A percentile compares a stretch with the other conserved stretches of the same genome.
These are phyloP conservation scores for Magnaporthales sp. DNA, from an alignment of 2,329 filamentous ascomycete species.

Conservation along the genomic window DNA sequence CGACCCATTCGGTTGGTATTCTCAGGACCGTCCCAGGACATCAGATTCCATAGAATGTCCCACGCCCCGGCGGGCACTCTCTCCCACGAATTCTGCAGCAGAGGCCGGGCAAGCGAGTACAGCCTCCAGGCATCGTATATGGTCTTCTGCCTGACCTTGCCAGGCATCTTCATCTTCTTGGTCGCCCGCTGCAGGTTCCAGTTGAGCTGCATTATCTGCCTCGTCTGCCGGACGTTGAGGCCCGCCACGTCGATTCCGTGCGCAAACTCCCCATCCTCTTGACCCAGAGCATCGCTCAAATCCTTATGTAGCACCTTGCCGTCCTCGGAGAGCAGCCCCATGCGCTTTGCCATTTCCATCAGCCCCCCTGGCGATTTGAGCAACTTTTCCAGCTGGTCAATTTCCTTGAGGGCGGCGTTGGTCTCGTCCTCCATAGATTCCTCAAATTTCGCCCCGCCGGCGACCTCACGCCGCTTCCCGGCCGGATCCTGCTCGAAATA, in stretches of 20 bases:
- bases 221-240: constrained; percentile 12
- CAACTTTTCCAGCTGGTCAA: constrained; percentile 28
- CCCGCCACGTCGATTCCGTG: constrained; percentile 13
- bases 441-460: constrained; percentile 29
- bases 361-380: constrained; percentile 19
- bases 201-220: constrained; percentile 19
- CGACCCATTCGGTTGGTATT: constrained; percentile 51
- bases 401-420: constrained; percentile 24
- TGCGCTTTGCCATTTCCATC: constrained; percentile 15
- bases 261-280: constrained; percentile 17
- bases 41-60: constrained; percentile 56
- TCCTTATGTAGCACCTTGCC: background rate
- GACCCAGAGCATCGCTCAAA: constrained; percentile 8
- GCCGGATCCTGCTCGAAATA: constrained; percentile 39
- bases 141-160: constrained; percentile 18
- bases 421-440: constrained; percentile 28
- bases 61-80: constrained; percentile 53
- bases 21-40: constrained; percentile 39
- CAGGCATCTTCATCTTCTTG: constrained; percentile 24
- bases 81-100: constrained; percentile 36
- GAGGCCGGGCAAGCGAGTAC: constrained; percentile 36
- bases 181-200: constrained; percentile 17
- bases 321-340: constrained; percentile 8
- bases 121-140: constrained; percentile 33
- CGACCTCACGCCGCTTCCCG: constrained; percentile 28